A percentile compares a stretch with the other conserved stretches of the same genome.
phyloP scores from a whole-genome alignment of 1,139 yeast species.

The Blastobotrys aristatus region DNA sequence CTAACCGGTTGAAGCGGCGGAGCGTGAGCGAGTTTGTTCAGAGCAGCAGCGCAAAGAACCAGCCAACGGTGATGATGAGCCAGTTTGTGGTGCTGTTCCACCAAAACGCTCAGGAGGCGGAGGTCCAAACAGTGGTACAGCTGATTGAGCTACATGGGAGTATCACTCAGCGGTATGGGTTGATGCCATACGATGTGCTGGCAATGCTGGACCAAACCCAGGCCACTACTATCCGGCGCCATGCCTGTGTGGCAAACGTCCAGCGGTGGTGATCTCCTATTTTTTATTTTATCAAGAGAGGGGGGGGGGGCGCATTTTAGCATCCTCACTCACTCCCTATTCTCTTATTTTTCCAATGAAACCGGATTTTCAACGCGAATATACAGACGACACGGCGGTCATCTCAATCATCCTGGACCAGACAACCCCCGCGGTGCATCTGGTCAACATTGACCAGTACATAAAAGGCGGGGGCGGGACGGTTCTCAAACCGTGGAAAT shows the following conservation, averaged over 20 bases:
- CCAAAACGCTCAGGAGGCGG: background rate
- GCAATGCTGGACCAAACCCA: background rate
- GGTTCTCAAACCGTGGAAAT: background rate
- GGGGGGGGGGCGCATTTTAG: background rate
- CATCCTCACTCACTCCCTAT: background rate
- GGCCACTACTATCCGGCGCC: background rate
- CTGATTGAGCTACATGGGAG: background rate
- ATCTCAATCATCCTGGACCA: slow-evolving; percentile 1
- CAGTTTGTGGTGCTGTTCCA: slow-evolving; percentile 3
- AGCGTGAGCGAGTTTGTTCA: background rate
- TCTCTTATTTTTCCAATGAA: background rate
- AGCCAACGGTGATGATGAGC: background rate
- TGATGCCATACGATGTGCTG: slow-evolving; percentile 1
- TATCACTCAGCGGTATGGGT: slow-evolving; percentile 2
- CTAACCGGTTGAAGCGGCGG: background rate
- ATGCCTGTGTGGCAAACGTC: slow-evolving; percentile 1
- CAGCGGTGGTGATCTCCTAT: background rate
- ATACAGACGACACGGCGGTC: background rate
- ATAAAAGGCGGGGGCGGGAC: slow-evolving; percentile 3
- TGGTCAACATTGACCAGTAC: slow-evolving; percentile 5
- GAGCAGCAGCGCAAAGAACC: background rate
- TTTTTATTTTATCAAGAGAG: background rate
- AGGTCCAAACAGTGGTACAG: background rate
- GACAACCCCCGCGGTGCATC: background rate
- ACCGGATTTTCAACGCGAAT: background rate